Conservation (phyloP, 1,284 basidiomycete species). For the Fomitiporia mediterranea region DNA sequence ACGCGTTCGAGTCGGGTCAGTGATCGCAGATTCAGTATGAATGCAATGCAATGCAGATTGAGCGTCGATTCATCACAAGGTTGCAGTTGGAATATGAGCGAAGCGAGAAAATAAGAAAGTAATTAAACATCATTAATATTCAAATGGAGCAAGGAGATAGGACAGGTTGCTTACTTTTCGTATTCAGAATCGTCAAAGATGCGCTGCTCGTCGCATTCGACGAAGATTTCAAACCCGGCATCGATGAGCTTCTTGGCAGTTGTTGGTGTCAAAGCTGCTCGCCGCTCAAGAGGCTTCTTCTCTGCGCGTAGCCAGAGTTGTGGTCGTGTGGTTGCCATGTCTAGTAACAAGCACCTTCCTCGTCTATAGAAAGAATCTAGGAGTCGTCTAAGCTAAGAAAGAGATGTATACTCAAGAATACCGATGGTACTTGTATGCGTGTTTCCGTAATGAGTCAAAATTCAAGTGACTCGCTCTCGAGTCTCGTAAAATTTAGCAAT, state of each 20-base stretch:
- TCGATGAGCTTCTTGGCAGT: constrained; percentile 90
- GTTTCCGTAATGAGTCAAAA: not conserved
- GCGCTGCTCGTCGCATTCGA: constrained; percentile 92
- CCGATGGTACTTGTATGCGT: constrained; percentile 1
- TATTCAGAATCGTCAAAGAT: constrained; percentile 96
- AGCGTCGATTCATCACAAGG: not conserved
- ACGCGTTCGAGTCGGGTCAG: not conserved
- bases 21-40: no score
- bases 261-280: constrained; percentile 90
- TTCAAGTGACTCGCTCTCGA: not conserved
- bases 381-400: not conserved
- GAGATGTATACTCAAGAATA: not conserved
- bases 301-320: constrained; percentile 89
- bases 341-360: no score
- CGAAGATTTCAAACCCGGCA: constrained; percentile 86
- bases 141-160: not conserved
- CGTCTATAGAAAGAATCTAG: not conserved
- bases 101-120: constrained; percentile 9
- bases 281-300: constrained; percentile 91
- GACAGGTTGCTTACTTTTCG: constrained; percentile 64
- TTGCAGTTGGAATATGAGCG: not conserved
- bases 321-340: constrained; percentile 11
- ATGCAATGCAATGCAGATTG: not conserved
- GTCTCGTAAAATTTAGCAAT: constrained; percentile 3
- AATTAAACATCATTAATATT: not conserved